These are phyloP conservation scores for Botryotinia narcissicola DNA, from an alignment of 2,329 filamentous ascomycete genomes.

Conservation along the genomic window DNA sequence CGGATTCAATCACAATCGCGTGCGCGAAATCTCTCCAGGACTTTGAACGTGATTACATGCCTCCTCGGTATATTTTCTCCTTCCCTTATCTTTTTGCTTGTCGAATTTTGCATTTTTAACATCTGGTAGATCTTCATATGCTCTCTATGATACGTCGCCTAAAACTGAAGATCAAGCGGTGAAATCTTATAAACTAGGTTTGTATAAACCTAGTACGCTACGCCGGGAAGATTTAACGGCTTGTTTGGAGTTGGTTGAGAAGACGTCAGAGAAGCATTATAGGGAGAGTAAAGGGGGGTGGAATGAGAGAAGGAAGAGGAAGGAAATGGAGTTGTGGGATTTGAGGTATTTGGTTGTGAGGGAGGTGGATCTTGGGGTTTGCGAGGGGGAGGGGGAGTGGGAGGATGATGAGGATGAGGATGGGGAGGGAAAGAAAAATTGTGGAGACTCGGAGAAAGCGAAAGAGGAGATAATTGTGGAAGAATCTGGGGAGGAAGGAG, in stretches of 20 bases:
- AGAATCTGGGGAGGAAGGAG: not conserved
- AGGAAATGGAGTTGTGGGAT: constrained; percentile 66
- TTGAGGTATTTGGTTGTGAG: constrained; percentile 67
- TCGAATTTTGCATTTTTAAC: constrained; percentile 15
- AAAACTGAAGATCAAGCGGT: constrained; percentile 33
- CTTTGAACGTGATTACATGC: constrained; percentile 50
- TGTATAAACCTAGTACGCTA: constrained; percentile 45
- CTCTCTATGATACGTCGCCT: not conserved
- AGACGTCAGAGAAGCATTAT: constrained; percentile 65
- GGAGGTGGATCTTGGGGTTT: constrained; percentile 50
- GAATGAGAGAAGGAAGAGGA: constrained; percentile 58
- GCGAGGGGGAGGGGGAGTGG: constrained; percentile 58
- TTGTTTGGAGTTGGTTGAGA: constrained; percentile 58
- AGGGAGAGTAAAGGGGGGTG: constrained; percentile 60
- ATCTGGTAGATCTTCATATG: constrained; percentile 3
- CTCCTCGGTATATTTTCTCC: constrained; percentile 37
- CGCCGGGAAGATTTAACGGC: constrained; percentile 46
- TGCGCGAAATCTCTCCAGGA: constrained; percentile 48
- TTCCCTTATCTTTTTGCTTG: not conserved
- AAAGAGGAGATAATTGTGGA: not conserved
- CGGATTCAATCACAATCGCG: constrained; percentile 45
- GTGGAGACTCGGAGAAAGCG: not conserved
- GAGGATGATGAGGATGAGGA: constrained; percentile 58
- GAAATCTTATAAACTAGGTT: constrained; percentile 44
- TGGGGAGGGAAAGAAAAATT: constrained; percentile 37